These are phyloP conservation scores for Lentinula novae-zelandiae DNA, from an alignment of 1,284 basidiomycete genomes.

Conservation along the genomic window DNA sequence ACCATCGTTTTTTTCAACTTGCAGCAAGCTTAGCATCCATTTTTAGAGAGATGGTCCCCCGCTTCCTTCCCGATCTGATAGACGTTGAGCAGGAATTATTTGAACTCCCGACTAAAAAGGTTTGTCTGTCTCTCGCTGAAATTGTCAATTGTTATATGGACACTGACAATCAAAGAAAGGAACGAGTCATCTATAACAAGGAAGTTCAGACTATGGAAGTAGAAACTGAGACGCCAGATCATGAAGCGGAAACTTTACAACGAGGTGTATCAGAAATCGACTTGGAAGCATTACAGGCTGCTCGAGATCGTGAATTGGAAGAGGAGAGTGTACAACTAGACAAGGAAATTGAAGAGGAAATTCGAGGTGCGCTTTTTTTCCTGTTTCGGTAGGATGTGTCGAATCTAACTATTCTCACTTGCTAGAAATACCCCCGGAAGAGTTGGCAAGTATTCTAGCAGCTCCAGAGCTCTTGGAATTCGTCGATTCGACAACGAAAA, in stretches of 20 bases:
- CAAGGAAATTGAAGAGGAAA: constrained; percentile 79
- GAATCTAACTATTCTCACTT: constrained; percentile 1
- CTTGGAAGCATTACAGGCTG: constrained; percentile 61
- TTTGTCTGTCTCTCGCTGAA: constrained; percentile 25
- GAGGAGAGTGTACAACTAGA: constrained; percentile 78
- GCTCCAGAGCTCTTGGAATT: constrained; percentile 92
- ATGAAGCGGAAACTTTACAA: constrained; percentile 74
- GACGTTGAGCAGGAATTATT: constrained; percentile 87
- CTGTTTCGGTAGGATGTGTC: neutral
- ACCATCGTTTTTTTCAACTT: neutral
- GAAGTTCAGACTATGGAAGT: constrained; percentile 84
- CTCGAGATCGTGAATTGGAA: constrained; percentile 76
- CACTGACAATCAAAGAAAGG: constrained; percentile 36
- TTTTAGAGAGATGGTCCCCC: constrained; percentile 57
- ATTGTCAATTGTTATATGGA: neutral
- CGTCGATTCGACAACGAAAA: constrained; percentile 92
- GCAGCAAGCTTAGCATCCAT: constrained; percentile 4
- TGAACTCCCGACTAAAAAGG: constrained; percentile 79
- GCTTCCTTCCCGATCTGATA: constrained; percentile 70
- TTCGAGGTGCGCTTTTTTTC: constrained; percentile 50
- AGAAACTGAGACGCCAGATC: constrained; percentile 35
- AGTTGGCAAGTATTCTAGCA: constrained; percentile 75
- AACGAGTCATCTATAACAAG: constrained; percentile 92
- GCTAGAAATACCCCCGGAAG: constrained; percentile 80
- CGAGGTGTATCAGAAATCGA: constrained; percentile 66